Evolutionary conservation across 1,284 basidiomycete species (phyloP).

Genomic region (Microbotryomycetes sp.): DNA sequence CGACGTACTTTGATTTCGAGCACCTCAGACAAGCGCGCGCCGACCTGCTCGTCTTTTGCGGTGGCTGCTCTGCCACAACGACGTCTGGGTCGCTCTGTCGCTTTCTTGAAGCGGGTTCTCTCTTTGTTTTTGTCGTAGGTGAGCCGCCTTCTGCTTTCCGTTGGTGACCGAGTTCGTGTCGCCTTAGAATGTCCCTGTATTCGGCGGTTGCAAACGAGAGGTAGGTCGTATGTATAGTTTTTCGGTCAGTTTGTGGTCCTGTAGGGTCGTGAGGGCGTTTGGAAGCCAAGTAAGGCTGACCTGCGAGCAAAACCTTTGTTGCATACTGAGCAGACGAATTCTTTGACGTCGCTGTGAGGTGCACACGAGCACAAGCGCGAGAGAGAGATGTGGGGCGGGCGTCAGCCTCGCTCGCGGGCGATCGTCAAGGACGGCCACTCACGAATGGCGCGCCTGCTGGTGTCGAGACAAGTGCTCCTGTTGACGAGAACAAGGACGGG

Average conservation of each 20-base stretch:
- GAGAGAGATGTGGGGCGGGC: slow-evolving; percentile 1
- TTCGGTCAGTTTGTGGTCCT: too few species aligned
- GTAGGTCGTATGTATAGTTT: not conserved
- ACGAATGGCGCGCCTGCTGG: slow-evolving; percentile 8
- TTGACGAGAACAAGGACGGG: not conserved
- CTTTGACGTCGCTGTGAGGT: slow-evolving; percentile 15
- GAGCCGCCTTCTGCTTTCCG: slow-evolving; percentile 8
- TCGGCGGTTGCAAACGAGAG: not conserved
- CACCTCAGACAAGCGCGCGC: slow-evolving; percentile 24
- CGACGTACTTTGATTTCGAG: slow-evolving; percentile 25
- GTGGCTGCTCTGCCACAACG: not conserved
- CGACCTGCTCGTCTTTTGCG: slow-evolving; percentile 18
- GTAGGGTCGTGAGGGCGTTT: not conserved
- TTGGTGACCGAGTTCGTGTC: slow-evolving; percentile 23
- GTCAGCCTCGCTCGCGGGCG: not conserved
- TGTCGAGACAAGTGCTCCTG: slow-evolving; percentile 28
- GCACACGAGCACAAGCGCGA: not conserved
- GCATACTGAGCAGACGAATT: slow-evolving; percentile 28
- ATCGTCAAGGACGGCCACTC: not conserved
- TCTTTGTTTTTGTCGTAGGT: not conserved
- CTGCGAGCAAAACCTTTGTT: slow-evolving; percentile 24
- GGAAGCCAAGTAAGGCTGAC: not conserved
- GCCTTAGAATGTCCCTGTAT: slow-evolving; percentile 29
- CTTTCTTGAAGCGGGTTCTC: not conserved
- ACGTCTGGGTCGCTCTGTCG: not conserved